Evolutionary conservation across 805 yeast species (phyloP).

Genomic region (Schwanniomyces sp.): DNA sequence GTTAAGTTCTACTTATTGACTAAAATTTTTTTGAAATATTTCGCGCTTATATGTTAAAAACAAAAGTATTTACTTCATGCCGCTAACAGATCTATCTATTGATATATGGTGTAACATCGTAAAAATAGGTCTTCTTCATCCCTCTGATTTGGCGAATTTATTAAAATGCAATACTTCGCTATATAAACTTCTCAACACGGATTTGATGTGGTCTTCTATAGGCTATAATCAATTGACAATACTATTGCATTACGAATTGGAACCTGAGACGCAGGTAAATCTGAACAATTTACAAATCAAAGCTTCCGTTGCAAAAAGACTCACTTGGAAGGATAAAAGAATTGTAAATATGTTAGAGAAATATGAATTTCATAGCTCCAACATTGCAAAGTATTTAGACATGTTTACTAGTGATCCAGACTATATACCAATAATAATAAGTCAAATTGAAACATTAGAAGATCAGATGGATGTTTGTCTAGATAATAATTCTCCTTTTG

Average conservation of each 20-base stretch:
- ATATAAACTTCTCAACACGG: background rate
- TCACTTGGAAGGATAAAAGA: background rate
- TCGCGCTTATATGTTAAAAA: background rate
- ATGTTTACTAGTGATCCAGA: conserved; percentile 9
- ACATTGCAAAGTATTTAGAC: conserved; percentile 10
- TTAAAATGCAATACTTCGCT: conserved; percentile 5
- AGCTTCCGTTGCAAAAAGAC: background rate
- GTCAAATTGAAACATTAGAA: background rate
- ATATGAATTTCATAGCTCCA: conserved; percentile 4
- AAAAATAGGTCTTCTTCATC: conserved; percentile 6
- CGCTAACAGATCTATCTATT: conserved; percentile 9
- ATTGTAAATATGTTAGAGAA: background rate
- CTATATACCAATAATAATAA: conserved; percentile 14
- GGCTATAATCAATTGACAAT: background rate
- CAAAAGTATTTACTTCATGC: background rate
- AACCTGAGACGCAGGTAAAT: background rate
- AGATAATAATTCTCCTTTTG: background rate
- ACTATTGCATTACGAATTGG: background rate
- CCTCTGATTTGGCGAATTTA: conserved; percentile 10
- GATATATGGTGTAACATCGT: conserved; percentile 17
- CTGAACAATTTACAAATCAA: background rate
- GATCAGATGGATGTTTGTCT: background rate
- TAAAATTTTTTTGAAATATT: background rate
- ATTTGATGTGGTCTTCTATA: background rate
- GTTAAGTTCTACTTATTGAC: background rate